Conservation (phyloP, 768 basidiomycete genomes). For the Suillus decipiens region DNA sequence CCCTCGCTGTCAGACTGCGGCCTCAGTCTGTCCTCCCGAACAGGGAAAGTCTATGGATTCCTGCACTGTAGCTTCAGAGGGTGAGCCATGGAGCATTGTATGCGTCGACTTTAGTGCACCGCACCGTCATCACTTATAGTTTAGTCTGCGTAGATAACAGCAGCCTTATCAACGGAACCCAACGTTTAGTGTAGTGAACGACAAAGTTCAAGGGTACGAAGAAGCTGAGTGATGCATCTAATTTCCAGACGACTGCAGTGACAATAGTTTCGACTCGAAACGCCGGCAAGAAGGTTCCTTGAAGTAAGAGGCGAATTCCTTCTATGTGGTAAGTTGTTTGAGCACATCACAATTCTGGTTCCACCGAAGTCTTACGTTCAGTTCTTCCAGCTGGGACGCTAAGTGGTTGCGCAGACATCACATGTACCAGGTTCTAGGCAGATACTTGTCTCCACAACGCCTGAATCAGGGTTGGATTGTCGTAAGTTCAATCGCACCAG, state of each 20-base stretch:
- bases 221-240: neutral
- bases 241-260: neutral
- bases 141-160: slow-evolving; percentile 11
- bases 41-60: slow-evolving; percentile 13
- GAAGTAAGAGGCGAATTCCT: no score
- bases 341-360: no score
- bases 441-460: no score
- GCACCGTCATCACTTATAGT: slow-evolving; percentile 14
- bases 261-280: neutral
- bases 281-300: no score
- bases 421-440: no score
- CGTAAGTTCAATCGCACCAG: no score
- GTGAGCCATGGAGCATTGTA: slow-evolving; percentile 23
- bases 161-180: slow-evolving; percentile 22
- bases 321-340: no score
- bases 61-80: slow-evolving; percentile 20
- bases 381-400: no score
- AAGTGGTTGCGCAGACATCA: no score
- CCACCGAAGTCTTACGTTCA: no score
- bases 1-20: slow-evolving; percentile 6
- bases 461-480: no score
- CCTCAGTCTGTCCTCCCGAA: slow-evolving; percentile 5
- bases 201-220: slow-evolving; percentile 24
- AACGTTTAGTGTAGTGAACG: slow-evolving; percentile 28
- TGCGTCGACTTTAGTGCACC: slow-evolving; percentile 20